These are phyloP conservation scores for Hyaloperonospora brassicae DNA, from an alignment of 352 stramenopile genomes.

Conservation along the genomic window DNA sequence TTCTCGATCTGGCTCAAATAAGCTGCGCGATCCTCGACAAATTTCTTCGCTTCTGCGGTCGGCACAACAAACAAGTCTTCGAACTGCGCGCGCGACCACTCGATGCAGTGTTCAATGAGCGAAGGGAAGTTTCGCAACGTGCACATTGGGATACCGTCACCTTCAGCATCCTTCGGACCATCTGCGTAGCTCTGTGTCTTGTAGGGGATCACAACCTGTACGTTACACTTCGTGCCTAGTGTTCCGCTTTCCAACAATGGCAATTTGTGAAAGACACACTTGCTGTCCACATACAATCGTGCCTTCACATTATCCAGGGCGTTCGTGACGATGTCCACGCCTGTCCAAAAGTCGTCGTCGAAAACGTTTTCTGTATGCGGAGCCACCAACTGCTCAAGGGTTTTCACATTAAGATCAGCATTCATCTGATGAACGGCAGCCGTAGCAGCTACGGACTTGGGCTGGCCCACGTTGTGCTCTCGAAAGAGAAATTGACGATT, in stretches of 20 bases:
- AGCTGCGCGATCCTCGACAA: constrained; percentile 54
- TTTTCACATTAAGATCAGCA: constrained; percentile 63
- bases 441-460: constrained; percentile 77
- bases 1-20: constrained; percentile 72
- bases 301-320: constrained; percentile 99
- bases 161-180: constrained; percentile 92
- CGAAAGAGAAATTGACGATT: constrained; percentile 84
- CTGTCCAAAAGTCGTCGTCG: constrained; percentile 73
- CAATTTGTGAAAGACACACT: constrained; percentile 96
- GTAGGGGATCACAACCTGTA: constrained; percentile 83
- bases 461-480: constrained; percentile 79
- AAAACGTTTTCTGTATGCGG: constrained; percentile 79
- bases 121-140: constrained; percentile 99
- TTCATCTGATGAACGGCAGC: constrained; percentile 75
- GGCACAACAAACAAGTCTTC: constrained; percentile 80
- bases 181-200: constrained; percentile 92
- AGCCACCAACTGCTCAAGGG: constrained; percentile 70
- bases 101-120: constrained; percentile 96
- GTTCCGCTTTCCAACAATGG: constrained; percentile 97
- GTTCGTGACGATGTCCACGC: constrained; percentile 95
- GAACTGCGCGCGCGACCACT: constrained; percentile 93
- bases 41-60: constrained; percentile 80
- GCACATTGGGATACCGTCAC: constrained; percentile 98
- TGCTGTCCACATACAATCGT: constrained; percentile 95
- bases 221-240: constrained; percentile 98